Base-by-base conservation (phyloP, 2,329 filamentous ascomycete genomes). In the Fusarium siculi region DNA sequence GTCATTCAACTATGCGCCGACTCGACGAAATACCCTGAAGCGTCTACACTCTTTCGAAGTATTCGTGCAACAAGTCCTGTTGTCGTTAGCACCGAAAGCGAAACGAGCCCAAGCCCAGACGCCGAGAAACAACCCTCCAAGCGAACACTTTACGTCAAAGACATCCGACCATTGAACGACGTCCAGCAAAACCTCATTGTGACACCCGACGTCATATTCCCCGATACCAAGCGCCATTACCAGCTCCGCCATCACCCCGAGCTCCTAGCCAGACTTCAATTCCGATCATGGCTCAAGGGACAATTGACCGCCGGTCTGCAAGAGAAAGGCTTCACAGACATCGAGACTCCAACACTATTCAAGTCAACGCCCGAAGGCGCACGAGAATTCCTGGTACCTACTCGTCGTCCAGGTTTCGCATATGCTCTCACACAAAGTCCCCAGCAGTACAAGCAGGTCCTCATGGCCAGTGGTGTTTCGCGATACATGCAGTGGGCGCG, bases 281-380 rank as follows among this genome's bases (percentile, higher is more conserved):
- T 96, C 72, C 90, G 97, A n/a, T 87, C 90, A 30, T 85, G 86
- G 73, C 86, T 92, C 8, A 85, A 83, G 42, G 85, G 84, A 9
- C 85, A 86, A 65, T 82, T 86, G 37, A 90, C 86, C 70, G 86
- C 87, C 50, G 78, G 85, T 14, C 85, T 95, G 37, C 84, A 87
- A 21, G 80, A 85, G 9, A 85, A 87, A 32, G 87, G 86, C 3
- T 96, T 95, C 77, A 85, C 88, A 18, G 93, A 98, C 74, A 89
- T 98, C 37, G 96, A 99, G 80, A 99, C 96, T 0, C 96, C 96
- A 0, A 85, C 98, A 8, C 87, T 99, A 1, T 99, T 99, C 88
- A 99, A 98, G 81, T 98, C 96, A 1, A 99, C 96, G 0, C 94
- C 96, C 0, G 96, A 99, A 83, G 96, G 96, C 2, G 97, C 96